Base-by-base conservation (phyloP, 2,329 filamentous ascomycete species). In the Cladosporium sp. region DNA sequence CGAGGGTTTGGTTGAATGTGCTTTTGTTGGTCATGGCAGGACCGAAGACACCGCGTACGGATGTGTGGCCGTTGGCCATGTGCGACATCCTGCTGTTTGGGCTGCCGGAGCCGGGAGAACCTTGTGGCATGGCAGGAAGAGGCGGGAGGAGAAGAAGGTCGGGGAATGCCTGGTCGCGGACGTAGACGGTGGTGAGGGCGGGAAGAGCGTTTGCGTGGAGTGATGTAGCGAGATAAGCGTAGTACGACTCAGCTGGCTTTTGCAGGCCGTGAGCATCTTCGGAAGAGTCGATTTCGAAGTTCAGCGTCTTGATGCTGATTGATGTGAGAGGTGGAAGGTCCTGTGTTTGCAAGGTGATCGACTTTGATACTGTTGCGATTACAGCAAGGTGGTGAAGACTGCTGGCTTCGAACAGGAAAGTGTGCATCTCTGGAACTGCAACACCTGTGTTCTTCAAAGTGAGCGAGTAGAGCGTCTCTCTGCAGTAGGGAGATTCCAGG, bases 171-270 rank as follows among this genome's bases (percentile, higher is more conserved):
- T 90, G 87, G 73, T 97, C 93, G 60, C 92, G 90, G 21, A 97
- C 94, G 76, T 96, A 97, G 8, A 98, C 85, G 26, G 89, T 86
- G 41, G 85, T 85, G 10, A 98, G 84, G 41, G 85, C 86, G 1
- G 93, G 92, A 8, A 98, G 84, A 8, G 87, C 86, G 68, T 90
- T 90, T 18, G 88, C 86, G 67, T 95, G 87, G 36, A 98, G 86
- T 0, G 92, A 96, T n/a, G 86, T 86, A 30, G 92, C 89, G 24
- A 98, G 86, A 78, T 97, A 97, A 68, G 87, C 86, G 78, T 97
- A 96, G 80, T 97, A 96, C 21, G 84, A 85, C 28, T 81, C 79
- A 7, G 82, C 80, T 1, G 84, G 82, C 59, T 84, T 81, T 60
- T 85, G 76, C 12, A 81, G 78, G 67, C 87, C 90, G 12, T 88